These are phyloP conservation scores for Musa schizocarpa DNA, from an alignment of 176 grass and related monocot species.

Conservation along the genomic window DNA sequence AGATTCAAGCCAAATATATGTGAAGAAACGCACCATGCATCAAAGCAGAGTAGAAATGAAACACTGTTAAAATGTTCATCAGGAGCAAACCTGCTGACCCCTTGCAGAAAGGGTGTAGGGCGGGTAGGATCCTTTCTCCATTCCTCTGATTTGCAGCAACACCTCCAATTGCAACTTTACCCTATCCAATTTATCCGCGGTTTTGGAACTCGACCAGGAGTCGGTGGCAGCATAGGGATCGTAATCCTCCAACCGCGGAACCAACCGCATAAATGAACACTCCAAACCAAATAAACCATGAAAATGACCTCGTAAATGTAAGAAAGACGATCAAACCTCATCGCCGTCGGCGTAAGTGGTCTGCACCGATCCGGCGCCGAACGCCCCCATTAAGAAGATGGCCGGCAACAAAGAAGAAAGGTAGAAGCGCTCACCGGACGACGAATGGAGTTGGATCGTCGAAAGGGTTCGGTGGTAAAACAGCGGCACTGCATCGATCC, in stretches of 20 bases:
- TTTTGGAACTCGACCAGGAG: neutral
- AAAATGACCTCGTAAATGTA: neutral
- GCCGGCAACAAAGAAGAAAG: neutral
- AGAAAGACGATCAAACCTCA: neutral
- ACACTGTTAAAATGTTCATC: neutral
- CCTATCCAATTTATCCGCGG: neutral
- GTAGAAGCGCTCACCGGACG: neutral
- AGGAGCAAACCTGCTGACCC: neutral
- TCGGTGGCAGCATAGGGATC: neutral
- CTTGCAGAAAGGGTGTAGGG: neutral
- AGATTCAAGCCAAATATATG: neutral
- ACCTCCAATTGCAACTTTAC: neutral
- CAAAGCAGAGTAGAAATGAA: neutral
- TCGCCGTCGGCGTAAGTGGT: neutral
- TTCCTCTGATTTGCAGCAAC: neutral
- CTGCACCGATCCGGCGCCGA: neutral
- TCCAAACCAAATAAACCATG: neutral
- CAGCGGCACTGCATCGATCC: neutral
- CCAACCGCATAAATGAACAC: neutral
- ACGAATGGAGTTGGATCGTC: neutral
- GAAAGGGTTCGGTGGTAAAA: neutral
- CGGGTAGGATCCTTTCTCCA: conserved; percentile 1
- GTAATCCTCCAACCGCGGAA: neutral
- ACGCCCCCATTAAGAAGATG: neutral
- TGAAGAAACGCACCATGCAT: neutral